phyloP scores from a whole-genome alignment of 2,329 filamentous ascomycete species.

The Colletotrichum lentis region DNA sequence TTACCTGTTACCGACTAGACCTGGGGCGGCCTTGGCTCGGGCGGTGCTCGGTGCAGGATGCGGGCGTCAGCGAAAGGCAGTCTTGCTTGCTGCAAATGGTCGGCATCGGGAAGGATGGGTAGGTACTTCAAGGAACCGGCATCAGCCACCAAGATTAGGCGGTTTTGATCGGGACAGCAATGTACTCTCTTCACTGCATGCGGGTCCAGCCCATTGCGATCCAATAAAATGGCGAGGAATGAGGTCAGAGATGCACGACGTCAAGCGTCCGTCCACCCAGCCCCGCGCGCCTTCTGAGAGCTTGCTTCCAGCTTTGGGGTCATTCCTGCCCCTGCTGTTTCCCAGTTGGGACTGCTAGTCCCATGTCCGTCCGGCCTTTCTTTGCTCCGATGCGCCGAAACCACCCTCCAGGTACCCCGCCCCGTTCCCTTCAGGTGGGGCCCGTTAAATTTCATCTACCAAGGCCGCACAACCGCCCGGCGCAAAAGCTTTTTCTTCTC shows the following conservation, averaged over 20 bases:
- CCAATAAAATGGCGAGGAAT: slow-evolving; percentile 26
- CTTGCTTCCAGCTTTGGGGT: background rate
- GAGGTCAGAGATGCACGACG: slow-evolving; percentile 27
- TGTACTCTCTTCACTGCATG: slow-evolving; percentile 35
- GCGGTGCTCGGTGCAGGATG: slow-evolving; percentile 32
- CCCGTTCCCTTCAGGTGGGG: slow-evolving; percentile 31
- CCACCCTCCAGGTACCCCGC: slow-evolving; percentile 15
- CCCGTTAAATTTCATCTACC: slow-evolving; percentile 39
- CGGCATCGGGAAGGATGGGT: too few relatives aligned
- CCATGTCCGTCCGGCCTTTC: slow-evolving; percentile 24
- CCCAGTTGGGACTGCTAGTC: background rate
- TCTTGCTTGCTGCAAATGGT: slow-evolving; percentile 7
- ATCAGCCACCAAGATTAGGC: background rate
- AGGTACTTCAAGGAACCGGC: background rate
- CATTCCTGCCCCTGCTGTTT: background rate
- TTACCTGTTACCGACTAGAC: background rate
- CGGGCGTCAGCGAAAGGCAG: slow-evolving; percentile 25
- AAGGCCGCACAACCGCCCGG: slow-evolving; percentile 26
- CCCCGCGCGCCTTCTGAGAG: slow-evolving; percentile 30
- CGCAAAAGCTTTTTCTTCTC: slow-evolving; percentile 42
- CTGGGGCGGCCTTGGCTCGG: slow-evolving; percentile 23
- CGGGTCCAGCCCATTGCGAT: slow-evolving; percentile 23
- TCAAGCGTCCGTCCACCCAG: slow-evolving; percentile 10
- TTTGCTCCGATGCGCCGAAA: slow-evolving; percentile 23
- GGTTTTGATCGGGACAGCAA: background rate